A percentile compares a stretch with the other conserved stretches of the same genome.
Evolutionary conservation across 2,329 filamentous ascomycete species (phyloP).

Genomic region (Ceratocystis destructans): DNA sequence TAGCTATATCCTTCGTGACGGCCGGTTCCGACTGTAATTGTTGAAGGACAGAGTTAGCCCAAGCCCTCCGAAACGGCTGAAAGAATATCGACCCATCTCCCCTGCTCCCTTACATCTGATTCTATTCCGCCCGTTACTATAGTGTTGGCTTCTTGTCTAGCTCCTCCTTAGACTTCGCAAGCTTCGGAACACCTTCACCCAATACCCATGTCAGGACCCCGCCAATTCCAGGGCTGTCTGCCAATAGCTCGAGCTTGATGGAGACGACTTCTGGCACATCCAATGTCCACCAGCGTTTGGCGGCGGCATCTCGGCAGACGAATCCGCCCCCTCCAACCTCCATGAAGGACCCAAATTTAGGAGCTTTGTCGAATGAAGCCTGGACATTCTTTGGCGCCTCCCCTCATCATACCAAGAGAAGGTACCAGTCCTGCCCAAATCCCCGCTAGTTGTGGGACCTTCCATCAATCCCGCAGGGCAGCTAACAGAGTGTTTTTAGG

Average conservation of each 20-base stretch:
- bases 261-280: conserved; percentile 49
- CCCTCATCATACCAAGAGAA: conserved; percentile 48
- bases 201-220: conserved; percentile 66
- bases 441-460: conserved; percentile 42
- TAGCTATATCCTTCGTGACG: neutral
- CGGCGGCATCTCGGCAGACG: conserved; percentile 50
- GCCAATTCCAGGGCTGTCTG: conserved; percentile 43
- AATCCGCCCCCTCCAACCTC: conserved; percentile 41
- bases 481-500: conserved; percentile 32
- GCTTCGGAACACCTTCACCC: conserved; percentile 47
- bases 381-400: conserved; percentile 34
- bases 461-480: conserved; percentile 45
- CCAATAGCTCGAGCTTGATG: conserved; percentile 48
- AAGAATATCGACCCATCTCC: neutral
- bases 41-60: neutral
- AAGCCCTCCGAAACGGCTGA: too few relatives aligned
- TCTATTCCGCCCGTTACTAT: conserved; percentile 9
- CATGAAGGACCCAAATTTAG: conserved; percentile 42
- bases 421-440: conserved; percentile 42
- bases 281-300: conserved; percentile 59
- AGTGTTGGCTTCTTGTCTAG: conserved; percentile 13
- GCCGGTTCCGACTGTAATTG: neutral
- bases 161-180: conserved; percentile 24
- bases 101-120: neutral
- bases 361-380: conserved; percentile 44